Evolutionary conservation across 1,139 yeast genomes (phyloP).

Genomic region (Yamadazyma siamensis): DNA sequence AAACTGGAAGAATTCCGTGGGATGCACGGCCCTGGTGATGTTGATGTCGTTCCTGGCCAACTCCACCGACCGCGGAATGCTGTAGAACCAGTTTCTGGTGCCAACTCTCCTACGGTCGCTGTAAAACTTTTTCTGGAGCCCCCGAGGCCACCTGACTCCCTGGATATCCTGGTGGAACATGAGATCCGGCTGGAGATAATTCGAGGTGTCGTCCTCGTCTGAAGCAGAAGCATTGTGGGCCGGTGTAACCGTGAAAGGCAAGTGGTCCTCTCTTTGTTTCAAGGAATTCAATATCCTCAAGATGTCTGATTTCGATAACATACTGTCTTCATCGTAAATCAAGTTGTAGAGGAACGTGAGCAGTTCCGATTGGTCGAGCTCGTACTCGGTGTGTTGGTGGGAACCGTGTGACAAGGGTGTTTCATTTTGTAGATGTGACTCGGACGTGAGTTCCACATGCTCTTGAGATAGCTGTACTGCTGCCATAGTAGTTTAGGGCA

Average conservation of each 20-base stretch:
- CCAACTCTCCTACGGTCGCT: conserved; percentile 36
- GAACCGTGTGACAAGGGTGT: neutral
- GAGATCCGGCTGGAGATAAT: too few relatives aligned
- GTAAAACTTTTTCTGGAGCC: conserved; percentile 28
- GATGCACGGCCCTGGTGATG: conserved; percentile 17
- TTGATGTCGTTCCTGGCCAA: conserved; percentile 26
- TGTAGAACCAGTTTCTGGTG: conserved; percentile 35
- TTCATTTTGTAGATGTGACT: conserved; percentile 1
- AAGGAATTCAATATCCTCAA: conserved; percentile 32
- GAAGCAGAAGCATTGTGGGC: too few relatives aligned
- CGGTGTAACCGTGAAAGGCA: conserved; percentile 22
- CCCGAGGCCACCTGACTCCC: conserved; percentile 37
- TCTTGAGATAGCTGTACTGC: conserved; percentile 14
- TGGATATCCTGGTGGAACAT: too few relatives aligned
- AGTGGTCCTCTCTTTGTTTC: conserved; percentile 31
- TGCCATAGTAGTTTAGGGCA: too few relatives aligned
- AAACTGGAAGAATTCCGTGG: conserved; percentile 37
- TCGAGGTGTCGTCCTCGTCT: neutral
- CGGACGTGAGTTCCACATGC: conserved; percentile 8
- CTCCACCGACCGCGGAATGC: conserved; percentile 33
- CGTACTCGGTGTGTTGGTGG: conserved; percentile 29
- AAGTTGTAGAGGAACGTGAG: conserved; percentile 39
- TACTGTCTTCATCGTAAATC: conserved; percentile 36
- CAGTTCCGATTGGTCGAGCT: conserved; percentile 40
- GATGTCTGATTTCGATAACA: conserved; percentile 35